Base-by-base conservation (phyloP, 129 eudicot species). In the Saposhnikovia divaricata region DNA sequence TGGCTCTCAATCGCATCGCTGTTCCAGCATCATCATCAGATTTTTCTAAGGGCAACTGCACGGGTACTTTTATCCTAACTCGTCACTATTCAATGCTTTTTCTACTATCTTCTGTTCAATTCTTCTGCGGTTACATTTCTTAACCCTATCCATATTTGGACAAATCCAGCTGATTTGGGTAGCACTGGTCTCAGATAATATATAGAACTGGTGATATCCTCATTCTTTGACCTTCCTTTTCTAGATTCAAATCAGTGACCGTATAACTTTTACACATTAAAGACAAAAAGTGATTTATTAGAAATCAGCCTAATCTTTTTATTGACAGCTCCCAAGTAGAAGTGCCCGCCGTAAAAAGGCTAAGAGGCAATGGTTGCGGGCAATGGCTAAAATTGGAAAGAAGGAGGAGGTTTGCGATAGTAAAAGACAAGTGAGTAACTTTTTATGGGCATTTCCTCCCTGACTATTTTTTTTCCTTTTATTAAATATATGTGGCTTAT, bases 291-390 rank as follows among this genome's bases (percentile, higher is more conserved):
- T 38, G 34, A 69, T 37, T 16, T 16, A 34, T 15, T 16, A 40
- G 13, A 39, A 16, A 18, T 38, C n/a, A 23, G 23, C 68, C 66
- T 19, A 40, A 37, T 11, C 15, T 73, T 68, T 80, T 73, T 6
- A 65, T 34, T 70, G 45, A 28, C 81, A 95, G 99, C 82, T 68
- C 71, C 88, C 98, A 78, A 89, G 97, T 83, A 90, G 99, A 89
- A 90, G 95, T 87, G 89, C 98, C 78, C 80, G 90, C 82, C 86
- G 99, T 57, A 92, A 90, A 85, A 82, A 81, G 85, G 89, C 89
- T 45, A 85, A 90, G 87, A 90, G 98, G 86, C 80, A 55, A 48
- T 83, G 93, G 98, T 57, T 84, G 84, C 87, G 86, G 28, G 89
- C 87, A 84, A 82, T 87, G 84, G 87, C 86, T 59, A 91, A 91